Evolutionary conservation across 305 asterid genomes (phyloP).

Genomic region (Salvia sclarea): DNA sequence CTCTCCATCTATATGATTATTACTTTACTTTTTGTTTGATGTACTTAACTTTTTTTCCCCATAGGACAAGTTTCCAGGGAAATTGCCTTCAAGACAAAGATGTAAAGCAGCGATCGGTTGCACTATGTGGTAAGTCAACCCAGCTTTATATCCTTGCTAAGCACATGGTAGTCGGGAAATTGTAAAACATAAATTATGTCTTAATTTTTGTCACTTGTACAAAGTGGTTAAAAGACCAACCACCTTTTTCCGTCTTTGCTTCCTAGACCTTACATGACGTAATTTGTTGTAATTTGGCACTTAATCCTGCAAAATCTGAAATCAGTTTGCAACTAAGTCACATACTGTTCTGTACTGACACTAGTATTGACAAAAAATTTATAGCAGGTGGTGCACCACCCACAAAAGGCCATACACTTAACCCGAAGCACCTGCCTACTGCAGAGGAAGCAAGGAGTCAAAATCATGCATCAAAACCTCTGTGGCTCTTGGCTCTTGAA

Average conservation of each 20-base stretch:
- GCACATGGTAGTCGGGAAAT: not conserved
- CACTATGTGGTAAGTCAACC: constrained; percentile 67
- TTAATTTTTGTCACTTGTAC: not conserved
- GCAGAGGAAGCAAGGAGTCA: constrained; percentile 43
- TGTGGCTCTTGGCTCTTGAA: constrained; percentile 91
- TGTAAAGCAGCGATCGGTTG: constrained; percentile 66
- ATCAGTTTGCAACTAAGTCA: not conserved
- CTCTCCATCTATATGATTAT: constrained; percentile 12
- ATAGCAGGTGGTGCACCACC: constrained; percentile 50
- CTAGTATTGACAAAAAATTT: constrained; percentile 19
- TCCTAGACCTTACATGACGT: not conserved
- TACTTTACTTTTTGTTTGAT: not conserved
- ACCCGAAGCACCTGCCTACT: constrained; percentile 43
- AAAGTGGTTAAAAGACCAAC: not conserved
- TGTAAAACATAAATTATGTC: not conserved
- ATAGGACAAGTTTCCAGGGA: constrained; percentile 85
- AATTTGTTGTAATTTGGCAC: not conserved
- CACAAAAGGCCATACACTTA: constrained; percentile 41
- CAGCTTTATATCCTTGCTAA: constrained; percentile 18
- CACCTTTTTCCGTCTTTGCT: not conserved
- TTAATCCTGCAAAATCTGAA: not conserved
- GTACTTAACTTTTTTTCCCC: too few species aligned
- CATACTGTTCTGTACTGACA: not conserved
- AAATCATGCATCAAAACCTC: constrained; percentile 58
- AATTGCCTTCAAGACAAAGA: constrained; percentile 77